Evolutionary conservation across 768 basidiomycete genomes (phyloP).

Genomic region (Mycena belliarum): DNA sequence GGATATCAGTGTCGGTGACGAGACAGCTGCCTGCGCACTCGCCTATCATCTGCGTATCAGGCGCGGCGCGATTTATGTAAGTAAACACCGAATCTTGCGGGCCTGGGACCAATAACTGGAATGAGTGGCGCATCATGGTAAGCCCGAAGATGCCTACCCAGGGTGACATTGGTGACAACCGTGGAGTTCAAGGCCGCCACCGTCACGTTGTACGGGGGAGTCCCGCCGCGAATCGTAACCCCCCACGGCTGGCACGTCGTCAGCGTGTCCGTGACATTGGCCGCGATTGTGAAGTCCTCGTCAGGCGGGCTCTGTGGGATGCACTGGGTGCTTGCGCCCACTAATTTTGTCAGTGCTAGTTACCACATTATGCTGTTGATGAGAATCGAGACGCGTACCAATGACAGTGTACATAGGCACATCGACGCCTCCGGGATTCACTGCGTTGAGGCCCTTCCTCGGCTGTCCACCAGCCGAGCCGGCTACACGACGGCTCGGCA

Average conservation of each 20-base stretch:
- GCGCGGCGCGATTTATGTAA: conserved; percentile 43
- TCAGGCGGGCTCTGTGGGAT: conserved; percentile 12
- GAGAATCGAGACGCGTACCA: conserved; percentile 24
- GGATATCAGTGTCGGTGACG: too few species aligned
- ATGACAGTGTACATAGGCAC: conserved; percentile 36
- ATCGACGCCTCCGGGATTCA: conserved; percentile 43
- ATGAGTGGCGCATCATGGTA: too few species aligned
- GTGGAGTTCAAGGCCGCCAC: conserved; percentile 39
- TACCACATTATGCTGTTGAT: too few species aligned
- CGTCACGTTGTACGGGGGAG: conserved; percentile 45
- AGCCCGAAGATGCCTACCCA: conserved; percentile 32
- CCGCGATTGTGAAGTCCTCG: conserved; percentile 34
- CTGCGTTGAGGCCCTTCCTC: too few species aligned
- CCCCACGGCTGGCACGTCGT: conserved; percentile 51
- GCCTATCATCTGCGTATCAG: conserved; percentile 44
- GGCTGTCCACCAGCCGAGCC: too few species aligned
- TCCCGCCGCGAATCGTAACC: conserved; percentile 42
- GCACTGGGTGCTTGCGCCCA: conserved; percentile 17
- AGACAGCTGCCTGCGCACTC: too few species aligned
- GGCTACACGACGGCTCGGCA: too few species aligned
- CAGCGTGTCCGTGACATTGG: conserved; percentile 32
- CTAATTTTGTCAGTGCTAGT: not conserved
- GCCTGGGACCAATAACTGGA: not conserved
- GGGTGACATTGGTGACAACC: conserved; percentile 42
- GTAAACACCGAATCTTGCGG: conserved; percentile 38